Conservation (phyloP, 176 grass and related monocot species). For the Alopecurus myosuroides region DNA sequence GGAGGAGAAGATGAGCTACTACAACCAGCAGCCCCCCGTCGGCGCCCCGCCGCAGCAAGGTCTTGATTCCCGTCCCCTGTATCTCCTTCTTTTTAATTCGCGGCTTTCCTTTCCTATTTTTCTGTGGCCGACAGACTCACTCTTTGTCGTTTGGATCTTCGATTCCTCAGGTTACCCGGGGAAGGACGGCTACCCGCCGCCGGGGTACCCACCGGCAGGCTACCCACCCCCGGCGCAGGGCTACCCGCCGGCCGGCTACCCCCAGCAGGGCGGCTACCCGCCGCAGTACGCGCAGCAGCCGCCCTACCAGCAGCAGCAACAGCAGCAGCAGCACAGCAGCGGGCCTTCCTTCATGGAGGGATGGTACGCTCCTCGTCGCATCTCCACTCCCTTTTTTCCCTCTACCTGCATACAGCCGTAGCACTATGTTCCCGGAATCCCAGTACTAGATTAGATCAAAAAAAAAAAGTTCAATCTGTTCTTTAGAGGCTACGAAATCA, state of each 20-base stretch:
- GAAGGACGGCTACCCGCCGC: slow-evolving; percentile 55
- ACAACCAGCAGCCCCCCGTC: slow-evolving; percentile 66
- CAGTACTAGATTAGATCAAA: not conserved
- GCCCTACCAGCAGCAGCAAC: slow-evolving; percentile 44
- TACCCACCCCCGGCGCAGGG: slow-evolving; percentile 31
- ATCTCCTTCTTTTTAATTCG: not conserved
- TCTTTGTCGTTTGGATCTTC: not conserved
- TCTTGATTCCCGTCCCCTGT: not conserved
- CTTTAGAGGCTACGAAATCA: not conserved
- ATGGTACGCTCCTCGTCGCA: slow-evolving; percentile 27
- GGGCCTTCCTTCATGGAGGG: slow-evolving; percentile 73
- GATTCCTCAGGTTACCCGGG: slow-evolving; percentile 36
- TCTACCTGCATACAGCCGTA: not conserved
- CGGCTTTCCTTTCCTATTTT: not conserved
- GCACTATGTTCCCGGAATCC: no score
- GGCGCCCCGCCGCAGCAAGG: slow-evolving; percentile 75
- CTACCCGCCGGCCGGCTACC: slow-evolving; percentile 41
- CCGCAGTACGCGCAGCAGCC: slow-evolving; percentile 61
- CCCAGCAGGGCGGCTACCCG: slow-evolving; percentile 48
- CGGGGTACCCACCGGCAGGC: slow-evolving; percentile 18
- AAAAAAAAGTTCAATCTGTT: not conserved
- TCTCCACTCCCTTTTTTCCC: not conserved
- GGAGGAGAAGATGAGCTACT: slow-evolving; percentile 58
- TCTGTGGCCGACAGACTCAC: not conserved
- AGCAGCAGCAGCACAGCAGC: slow-evolving; percentile 11